Conservation (phyloP, 2,329 filamentous ascomycete species). For the Xenoacremonium recifei region DNA sequence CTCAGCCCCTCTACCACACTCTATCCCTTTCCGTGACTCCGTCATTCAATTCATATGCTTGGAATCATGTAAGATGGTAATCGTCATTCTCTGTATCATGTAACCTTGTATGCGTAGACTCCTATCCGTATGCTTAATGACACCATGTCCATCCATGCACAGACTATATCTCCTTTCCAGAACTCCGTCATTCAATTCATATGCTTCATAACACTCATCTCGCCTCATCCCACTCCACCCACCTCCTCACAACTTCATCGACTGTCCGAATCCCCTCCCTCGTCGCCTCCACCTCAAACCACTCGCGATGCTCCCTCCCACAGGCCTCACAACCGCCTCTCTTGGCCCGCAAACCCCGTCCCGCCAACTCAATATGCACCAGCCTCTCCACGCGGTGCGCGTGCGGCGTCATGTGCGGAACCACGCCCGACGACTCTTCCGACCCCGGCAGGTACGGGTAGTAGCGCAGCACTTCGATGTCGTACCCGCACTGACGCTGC, state of each 20-base stretch:
- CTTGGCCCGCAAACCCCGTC: conserved; percentile 55
- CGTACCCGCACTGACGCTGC: conserved; percentile 88
- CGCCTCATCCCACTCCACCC: conserved; percentile 81
- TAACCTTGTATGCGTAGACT: not conserved
- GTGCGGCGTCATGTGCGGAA: conserved; percentile 73
- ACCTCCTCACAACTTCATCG: conserved; percentile 72
- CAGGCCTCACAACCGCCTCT: conserved; percentile 68
- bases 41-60: no score
- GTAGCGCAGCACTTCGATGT: conserved; percentile 82
- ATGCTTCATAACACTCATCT: conserved; percentile 6
- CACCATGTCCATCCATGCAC: no score
- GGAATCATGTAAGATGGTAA: no score
- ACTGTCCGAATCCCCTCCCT: conserved; percentile 66
- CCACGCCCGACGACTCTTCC: conserved; percentile 23
- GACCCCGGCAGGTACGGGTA: conserved; percentile 74
- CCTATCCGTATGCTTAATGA: no score
- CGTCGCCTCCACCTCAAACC: conserved; percentile 85
- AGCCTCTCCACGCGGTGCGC: conserved; percentile 85
- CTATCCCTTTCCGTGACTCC: no score
- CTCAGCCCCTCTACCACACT: no score
- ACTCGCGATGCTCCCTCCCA: conserved; percentile 84
- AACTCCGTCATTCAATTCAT: not conserved
- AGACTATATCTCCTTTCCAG: no score
- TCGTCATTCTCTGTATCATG: no score
- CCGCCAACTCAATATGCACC: conserved; percentile 83